Base-by-base conservation (phyloP, 176 grass and related monocot genomes). In the Triticum dicoccoides region DNA sequence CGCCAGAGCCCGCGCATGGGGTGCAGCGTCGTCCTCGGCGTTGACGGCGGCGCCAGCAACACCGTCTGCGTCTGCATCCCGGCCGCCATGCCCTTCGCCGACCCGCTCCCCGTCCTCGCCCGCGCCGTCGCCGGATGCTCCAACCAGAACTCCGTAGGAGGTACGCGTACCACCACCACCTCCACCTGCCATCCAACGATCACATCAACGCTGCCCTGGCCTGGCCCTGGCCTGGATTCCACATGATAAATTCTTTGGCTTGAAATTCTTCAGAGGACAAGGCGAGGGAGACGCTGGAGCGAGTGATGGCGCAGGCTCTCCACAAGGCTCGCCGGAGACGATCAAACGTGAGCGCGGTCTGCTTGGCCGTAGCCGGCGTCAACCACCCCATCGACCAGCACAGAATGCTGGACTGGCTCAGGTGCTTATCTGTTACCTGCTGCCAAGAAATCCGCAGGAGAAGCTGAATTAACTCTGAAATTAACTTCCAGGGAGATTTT, bases 81-180 rank as follows among this genome's bases (percentile, higher is more conserved):
- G 21, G 88, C 88, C 10, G 81, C 86, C 42, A 77, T 80, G 86
- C 90, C 90, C 20, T 86, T 89, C 68, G 66, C 73, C 49, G 90
- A 92, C 47, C 80, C 84, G 37, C 89, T 92, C 70, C 93, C 90
- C 3, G 75, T 95, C 61, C 90, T 95, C 81, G 76, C 93, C 18
- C 93, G 93, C 9, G 73, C 93, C 18, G 68, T 95, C 66, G 90
- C 88, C 6, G 93, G 93, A 27, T 92, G 88, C 86, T 95, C 93
- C 32, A 92, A 95, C 58, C 93, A 95, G 21, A 95, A 92, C 83
- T 95, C 93, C 1, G 90, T 92, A 8, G 93, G 93, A 95, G 93
- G 93, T 95, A 84, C 51, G 5, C 15, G 0, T 6, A 6, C 14
- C 24, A 74, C 70, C 70, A 23, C 11, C 14, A 24, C 0, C 9